Conservation (phyloP, 2,329 filamentous ascomycete species). For the Elsinoe necatrix region DNA sequence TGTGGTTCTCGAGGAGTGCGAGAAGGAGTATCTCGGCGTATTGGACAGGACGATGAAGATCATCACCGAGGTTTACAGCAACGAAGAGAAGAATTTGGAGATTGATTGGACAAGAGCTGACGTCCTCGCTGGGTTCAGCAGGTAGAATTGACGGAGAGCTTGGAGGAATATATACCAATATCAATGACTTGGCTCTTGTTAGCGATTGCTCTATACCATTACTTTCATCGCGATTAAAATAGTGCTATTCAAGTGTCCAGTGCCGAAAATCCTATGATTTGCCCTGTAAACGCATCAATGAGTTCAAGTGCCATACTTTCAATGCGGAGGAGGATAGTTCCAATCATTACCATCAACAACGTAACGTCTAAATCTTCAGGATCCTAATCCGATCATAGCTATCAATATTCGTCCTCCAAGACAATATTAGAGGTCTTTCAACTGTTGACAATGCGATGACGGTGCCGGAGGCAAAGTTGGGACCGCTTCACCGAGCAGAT, state of each 20-base stretch:
- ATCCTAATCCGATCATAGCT: too few relatives aligned
- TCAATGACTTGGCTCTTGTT: constrained; percentile 7
- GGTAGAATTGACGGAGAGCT: constrained; percentile 16
- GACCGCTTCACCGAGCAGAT: constrained; percentile 58
- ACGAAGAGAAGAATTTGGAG: constrained; percentile 37
- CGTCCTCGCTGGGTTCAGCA: constrained; percentile 28
- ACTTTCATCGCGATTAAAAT: neutral
- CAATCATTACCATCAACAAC: too few relatives aligned
- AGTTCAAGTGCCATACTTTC: too few relatives aligned
- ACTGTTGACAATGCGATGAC: constrained; percentile 13
- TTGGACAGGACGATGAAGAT: constrained; percentile 42
- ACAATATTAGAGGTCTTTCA: neutral
- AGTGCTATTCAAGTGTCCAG: neutral
- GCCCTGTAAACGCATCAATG: too few relatives aligned
- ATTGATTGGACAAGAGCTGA: constrained; percentile 31
- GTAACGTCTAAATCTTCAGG: too few relatives aligned
- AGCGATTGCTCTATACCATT: constrained; percentile 4
- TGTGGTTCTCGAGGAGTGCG: constrained; percentile 54
- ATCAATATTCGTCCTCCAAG: too few relatives aligned
- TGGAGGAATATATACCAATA: neutral
- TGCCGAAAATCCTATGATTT: neutral
- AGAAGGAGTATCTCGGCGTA: constrained; percentile 46
- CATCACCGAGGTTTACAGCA: constrained; percentile 36
- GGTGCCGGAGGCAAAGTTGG: constrained; percentile 14
- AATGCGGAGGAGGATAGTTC: too few relatives aligned